phyloP scores from a whole-genome alignment of 2,329 filamentous ascomycete species.

The Penicillium occitanis region DNA sequence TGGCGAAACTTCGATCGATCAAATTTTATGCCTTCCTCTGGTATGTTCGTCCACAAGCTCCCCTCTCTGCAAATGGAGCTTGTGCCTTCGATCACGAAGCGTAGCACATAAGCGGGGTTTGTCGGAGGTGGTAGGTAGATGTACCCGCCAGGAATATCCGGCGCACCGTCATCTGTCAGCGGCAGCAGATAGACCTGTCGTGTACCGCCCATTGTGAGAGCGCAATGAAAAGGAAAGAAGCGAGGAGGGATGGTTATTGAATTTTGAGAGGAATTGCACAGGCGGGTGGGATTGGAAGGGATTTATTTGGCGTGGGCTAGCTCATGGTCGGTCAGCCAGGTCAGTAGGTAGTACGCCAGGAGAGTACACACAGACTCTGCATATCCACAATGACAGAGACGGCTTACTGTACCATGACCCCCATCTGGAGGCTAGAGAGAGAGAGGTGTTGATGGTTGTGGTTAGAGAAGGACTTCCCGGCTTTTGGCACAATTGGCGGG shows the following conservation, averaged over 20 bases:
- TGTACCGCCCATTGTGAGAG: constrained; percentile 26
- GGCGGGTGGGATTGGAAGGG: background rate
- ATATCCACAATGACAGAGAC: constrained; percentile 12
- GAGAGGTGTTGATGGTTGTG: background rate
- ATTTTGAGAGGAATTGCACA: background rate
- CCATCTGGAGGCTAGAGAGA: too few species aligned
- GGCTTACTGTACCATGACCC: background rate
- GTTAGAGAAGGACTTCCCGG: background rate
- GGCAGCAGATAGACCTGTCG: constrained; percentile 77
- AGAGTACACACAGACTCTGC: background rate
- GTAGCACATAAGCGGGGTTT: constrained; percentile 70
- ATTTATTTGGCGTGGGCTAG: constrained; percentile 2
- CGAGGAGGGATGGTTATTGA: background rate
- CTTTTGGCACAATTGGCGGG: background rate
- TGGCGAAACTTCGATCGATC: constrained; percentile 76
- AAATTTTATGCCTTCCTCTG: constrained; percentile 72
- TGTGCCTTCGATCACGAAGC: constrained; percentile 89
- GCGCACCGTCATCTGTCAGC: constrained; percentile 89
- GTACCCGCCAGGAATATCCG: constrained; percentile 84
- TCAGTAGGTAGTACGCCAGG: background rate
- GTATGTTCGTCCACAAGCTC: constrained; percentile 95
- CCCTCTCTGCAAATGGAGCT: constrained; percentile 94
- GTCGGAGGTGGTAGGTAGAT: constrained; percentile 82
- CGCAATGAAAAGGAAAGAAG: background rate
- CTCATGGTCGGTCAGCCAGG: background rate